These are phyloP conservation scores for Aspergillus ochraceoroseus DNA, from an alignment of 2,329 filamentous ascomycete genomes.

Conservation along the genomic window DNA sequence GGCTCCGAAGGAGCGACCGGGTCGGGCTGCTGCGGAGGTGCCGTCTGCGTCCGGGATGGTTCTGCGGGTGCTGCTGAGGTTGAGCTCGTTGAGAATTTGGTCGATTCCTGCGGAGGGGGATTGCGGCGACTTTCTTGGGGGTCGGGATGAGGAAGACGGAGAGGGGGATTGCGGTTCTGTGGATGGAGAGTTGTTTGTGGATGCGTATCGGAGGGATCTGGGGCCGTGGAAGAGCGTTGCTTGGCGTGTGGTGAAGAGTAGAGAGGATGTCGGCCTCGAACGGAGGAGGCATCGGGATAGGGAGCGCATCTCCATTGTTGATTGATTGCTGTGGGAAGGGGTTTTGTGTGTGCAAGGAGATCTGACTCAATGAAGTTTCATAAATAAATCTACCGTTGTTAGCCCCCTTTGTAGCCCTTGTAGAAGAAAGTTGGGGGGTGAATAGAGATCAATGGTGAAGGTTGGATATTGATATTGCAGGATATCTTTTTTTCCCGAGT, in stretches of 20 bases:
- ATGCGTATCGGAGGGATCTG: slow-evolving; percentile 22
- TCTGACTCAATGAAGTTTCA: too few species aligned
- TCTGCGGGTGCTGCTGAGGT: slow-evolving; percentile 20
- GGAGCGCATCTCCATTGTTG: slow-evolving; percentile 32
- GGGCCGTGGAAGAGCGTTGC: slow-evolving; percentile 9
- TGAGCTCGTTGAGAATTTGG: slow-evolving; percentile 33
- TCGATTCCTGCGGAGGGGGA: slow-evolving; percentile 25
- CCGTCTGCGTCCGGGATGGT: not conserved
- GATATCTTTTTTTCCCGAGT: too few species aligned
- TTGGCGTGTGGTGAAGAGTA: slow-evolving; percentile 23
- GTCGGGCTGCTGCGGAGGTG: slow-evolving; percentile 1
- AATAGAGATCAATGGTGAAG: too few species aligned
- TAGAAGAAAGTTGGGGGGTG: not conserved
- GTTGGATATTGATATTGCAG: too few species aligned
- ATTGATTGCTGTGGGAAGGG: not conserved
- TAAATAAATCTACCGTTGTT: too few species aligned
- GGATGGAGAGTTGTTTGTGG: too few species aligned
- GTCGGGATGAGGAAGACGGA: slow-evolving; percentile 8
- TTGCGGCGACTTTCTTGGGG: slow-evolving; percentile 3
- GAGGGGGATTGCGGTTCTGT: slow-evolving; percentile 9
- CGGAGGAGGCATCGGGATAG: slow-evolving; percentile 34
- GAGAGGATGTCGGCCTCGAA: slow-evolving; percentile 28
- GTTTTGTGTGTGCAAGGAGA: not conserved
- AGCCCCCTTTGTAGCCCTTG: not conserved
- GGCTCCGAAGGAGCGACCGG: not conserved